Percentiles rank a stretch among this genome's conserved stretches.
Conservation (phyloP, 2,329 filamentous ascomycete genomes). For the Allantophomopsis lycopodina region DNA sequence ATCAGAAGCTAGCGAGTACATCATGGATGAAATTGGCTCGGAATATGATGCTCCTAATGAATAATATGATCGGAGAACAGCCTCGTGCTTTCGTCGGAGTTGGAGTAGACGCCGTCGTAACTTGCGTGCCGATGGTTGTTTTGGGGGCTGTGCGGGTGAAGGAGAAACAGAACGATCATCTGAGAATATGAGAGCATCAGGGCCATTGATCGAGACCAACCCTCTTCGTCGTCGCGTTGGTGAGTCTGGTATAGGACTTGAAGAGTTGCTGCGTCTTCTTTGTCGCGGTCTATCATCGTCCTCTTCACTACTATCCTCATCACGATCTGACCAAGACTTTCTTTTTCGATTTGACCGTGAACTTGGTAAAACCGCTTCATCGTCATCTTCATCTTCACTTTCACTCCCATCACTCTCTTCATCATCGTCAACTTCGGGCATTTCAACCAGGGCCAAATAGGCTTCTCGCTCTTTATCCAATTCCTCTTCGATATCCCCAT, state of each 20-base stretch:
- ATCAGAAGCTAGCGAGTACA: conserved; percentile 90
- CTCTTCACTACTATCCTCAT: conserved; percentile 53
- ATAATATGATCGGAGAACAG: conserved; percentile 70
- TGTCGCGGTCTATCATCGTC: conserved; percentile 66
- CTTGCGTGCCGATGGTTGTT: conserved; percentile 54
- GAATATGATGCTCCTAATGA: conserved; percentile 79
- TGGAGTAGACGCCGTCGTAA: conserved; percentile 62
- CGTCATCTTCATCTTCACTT: conserved; percentile 40
- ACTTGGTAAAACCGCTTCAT: conserved; percentile 36
- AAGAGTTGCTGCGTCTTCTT: conserved; percentile 76
- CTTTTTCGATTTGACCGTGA: conserved; percentile 50
- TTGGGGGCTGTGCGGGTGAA: conserved; percentile 41
- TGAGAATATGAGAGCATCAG: conserved; percentile 29
- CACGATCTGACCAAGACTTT: conserved; percentile 63
- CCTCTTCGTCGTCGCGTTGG: conserved; percentile 45
- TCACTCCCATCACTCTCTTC: conserved; percentile 34
- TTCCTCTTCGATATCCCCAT: conserved; percentile 86
- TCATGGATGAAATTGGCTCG: conserved; percentile 85
- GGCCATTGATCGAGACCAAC: conserved; percentile 38
- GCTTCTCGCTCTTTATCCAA: conserved; percentile 62
- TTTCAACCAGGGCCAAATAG: conserved; percentile 73
- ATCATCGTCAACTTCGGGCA: conserved; percentile 67
- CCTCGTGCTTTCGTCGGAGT: conserved; percentile 65
- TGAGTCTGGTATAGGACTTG: conserved; percentile 50
- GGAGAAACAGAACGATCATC: conserved; percentile 24